Evolutionary conservation across 2,329 filamentous ascomycete genomes (phyloP).

Genomic region (Lojkania enalia): DNA sequence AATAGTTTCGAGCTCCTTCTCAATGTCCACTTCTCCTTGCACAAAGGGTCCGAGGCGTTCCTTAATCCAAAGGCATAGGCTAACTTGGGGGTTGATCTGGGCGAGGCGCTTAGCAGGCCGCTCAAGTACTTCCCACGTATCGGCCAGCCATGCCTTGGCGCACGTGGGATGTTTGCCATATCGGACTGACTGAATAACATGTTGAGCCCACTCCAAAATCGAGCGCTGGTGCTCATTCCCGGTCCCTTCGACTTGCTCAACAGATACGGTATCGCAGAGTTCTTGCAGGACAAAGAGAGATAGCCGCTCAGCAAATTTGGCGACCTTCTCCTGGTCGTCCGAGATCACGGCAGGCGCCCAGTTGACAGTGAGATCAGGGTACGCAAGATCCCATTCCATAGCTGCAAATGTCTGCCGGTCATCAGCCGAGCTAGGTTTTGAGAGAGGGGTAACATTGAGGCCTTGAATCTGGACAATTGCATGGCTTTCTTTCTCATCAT

Average conservation of each 20-base stretch:
- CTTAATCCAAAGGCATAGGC: too few species aligned
- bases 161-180: background rate
- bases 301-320: background rate
- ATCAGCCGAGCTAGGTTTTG: background rate
- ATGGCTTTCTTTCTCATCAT: background rate
- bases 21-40: too few species aligned
- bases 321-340: background rate
- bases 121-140: background rate
- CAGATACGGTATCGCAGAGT: background rate
- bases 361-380: background rate
- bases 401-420: background rate
- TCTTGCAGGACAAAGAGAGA: background rate
- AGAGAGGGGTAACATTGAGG: background rate
- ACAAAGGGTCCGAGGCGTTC: background rate
- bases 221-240: background rate
- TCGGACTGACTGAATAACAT: background rate
- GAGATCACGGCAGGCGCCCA: background rate
- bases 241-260: background rate
- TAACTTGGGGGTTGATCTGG: too few species aligned
- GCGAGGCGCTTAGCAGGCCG: background rate
- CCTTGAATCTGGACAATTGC: background rate
- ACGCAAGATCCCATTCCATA: background rate
- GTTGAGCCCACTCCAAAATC: background rate
- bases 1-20: background rate
- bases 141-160: background rate